phyloP scores from a whole-genome alignment of 2,329 filamentous ascomycete species.

The Fusarium brachygibbosum region DNA sequence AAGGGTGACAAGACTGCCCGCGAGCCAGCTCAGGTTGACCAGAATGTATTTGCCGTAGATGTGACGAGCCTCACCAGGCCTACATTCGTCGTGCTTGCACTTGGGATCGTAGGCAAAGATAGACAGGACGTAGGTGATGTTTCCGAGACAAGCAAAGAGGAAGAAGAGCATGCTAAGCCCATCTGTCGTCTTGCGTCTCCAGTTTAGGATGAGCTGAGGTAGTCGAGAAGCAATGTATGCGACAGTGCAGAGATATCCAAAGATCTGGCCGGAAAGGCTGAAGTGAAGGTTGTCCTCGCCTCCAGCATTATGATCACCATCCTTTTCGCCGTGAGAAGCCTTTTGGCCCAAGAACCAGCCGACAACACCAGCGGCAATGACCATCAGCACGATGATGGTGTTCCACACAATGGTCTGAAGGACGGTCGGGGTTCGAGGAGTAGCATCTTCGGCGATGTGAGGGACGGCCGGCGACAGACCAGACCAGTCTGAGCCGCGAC shows the following conservation, averaged over 20 bases:
- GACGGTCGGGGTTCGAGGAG: conserved; percentile 63
- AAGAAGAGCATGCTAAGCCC: conserved; percentile 96
- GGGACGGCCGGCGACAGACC: conserved; percentile 86
- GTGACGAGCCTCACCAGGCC: conserved; percentile 71
- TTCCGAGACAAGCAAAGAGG: conserved; percentile 94
- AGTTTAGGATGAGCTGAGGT: conserved; percentile 93
- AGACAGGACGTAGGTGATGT: conserved; percentile 90
- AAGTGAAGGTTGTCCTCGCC: conserved; percentile 71
- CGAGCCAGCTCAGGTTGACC: conserved; percentile 91
- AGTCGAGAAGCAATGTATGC: conserved; percentile 91
- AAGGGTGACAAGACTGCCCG: conserved; percentile 89
- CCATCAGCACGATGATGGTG: conserved; percentile 79
- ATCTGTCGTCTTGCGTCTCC: conserved; percentile 90
- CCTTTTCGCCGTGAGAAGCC: conserved; percentile 55
- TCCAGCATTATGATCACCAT: conserved; percentile 56
- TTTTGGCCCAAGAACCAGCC: conserved; percentile 81
- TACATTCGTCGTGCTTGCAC: conserved; percentile 71
- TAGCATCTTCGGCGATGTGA: conserved; percentile 68
- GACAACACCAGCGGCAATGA: conserved; percentile 83
- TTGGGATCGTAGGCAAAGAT: conserved; percentile 90
- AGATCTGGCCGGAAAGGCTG: conserved; percentile 85
- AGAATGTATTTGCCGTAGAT: conserved; percentile 87
- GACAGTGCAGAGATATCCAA: conserved; percentile 91
- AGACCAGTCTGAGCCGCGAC: conserved; percentile 69
- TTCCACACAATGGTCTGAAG: conserved; percentile 79